Base-by-base conservation (phyloP, 306 rosid genomes). In the Canavalia ensiformis region DNA sequence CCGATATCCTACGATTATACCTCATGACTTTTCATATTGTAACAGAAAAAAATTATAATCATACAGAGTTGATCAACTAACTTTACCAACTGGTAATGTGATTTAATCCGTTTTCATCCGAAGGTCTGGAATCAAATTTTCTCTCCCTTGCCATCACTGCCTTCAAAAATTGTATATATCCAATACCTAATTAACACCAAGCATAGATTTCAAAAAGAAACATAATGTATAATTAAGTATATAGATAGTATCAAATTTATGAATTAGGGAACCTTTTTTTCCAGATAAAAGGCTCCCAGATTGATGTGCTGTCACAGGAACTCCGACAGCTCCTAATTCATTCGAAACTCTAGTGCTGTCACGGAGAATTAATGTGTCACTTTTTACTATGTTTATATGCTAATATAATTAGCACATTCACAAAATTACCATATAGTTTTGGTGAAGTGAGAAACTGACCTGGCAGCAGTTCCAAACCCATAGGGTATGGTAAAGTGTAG, bases 391-490 rank as follows among this genome's bases (percentile, higher is more conserved):
- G 37, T 9, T 50, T 2, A 9, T 37, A 5, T 69, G 31, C 18
- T 68, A 44, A 33, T 35, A 71, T 55, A 18, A 2, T 18, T 56
- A 8, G 0, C 6, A 8, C 44, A 50, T 60, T 33, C 1, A 11
- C 62, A 69, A 79, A 55, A 78, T 55, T 56, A 56, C 5, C 8
- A 41, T 18, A 30, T 50, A n/a, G n/a, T n/a, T n/a, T 44, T 42
- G 59, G 31, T 45, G 25, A 28, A 7, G 13, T 33, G 30, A 54
- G 75, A 28, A 42, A 68, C 65, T 0, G 5, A 91, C 97, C 96
- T 93, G 33, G 88, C 86, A 28, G 90, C 96, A 13, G 85, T 90
- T 5, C 94, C 96, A 33, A 93, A 12, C 4, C 91, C 94, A 41
- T 91, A 91, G 51, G 91, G 72, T 72, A 93, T 50, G 62, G 89